Percentiles rank a stretch among this genome's conserved stretches.
phyloP scores from a whole-genome alignment of 352 stramenopile species.

The Hyaloperonospora arabidopsidis region DNA sequence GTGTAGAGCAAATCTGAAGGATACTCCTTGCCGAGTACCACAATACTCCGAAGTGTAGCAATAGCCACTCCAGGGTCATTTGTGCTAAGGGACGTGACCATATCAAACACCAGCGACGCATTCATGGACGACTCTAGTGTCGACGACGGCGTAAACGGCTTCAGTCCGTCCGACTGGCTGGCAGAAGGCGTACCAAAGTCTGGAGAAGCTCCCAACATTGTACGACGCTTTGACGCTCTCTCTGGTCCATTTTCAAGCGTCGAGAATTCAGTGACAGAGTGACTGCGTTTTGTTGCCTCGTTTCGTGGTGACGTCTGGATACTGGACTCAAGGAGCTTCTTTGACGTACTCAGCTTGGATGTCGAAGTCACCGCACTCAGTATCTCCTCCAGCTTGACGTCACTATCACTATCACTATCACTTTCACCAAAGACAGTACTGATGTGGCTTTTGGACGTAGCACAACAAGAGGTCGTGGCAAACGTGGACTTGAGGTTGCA shows the following conservation, averaged over 20 bases:
- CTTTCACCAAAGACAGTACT: slow-evolving; percentile 23
- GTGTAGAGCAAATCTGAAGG: slow-evolving; percentile 72
- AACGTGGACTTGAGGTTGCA: slow-evolving; percentile 8
- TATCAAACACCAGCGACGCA: slow-evolving; percentile 72
- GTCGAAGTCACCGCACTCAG: slow-evolving; percentile 12
- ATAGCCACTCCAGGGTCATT: slow-evolving; percentile 76
- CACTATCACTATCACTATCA: slow-evolving; percentile 24
- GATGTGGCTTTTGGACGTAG: slow-evolving; percentile 7
- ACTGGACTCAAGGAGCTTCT: slow-evolving; percentile 3
- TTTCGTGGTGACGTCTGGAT: slow-evolving; percentile 8
- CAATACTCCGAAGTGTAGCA: slow-evolving; percentile 63
- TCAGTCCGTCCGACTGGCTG: slow-evolving; percentile 22
- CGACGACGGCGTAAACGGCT: slow-evolving; percentile 57
- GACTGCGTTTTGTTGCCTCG: slow-evolving; percentile 17
- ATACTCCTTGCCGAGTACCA: slow-evolving; percentile 80
- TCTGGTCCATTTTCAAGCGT: slow-evolving; percentile 16
- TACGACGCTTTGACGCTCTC: slow-evolving; percentile 30
- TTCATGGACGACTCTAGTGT: slow-evolving; percentile 68
- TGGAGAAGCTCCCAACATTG: slow-evolving; percentile 9
- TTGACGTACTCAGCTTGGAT: slow-evolving; percentile 4
- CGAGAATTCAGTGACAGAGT: slow-evolving; percentile 20
- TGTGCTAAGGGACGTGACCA: slow-evolving; percentile 76
- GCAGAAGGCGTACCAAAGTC: slow-evolving; percentile 12
- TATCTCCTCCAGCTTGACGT: slow-evolving; percentile 28
- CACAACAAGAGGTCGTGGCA: slow-evolving; percentile 7